Evolutionary conservation across 2,329 filamentous ascomycete species (phyloP).

Genomic region (Ophioceras dolichostomum): DNA sequence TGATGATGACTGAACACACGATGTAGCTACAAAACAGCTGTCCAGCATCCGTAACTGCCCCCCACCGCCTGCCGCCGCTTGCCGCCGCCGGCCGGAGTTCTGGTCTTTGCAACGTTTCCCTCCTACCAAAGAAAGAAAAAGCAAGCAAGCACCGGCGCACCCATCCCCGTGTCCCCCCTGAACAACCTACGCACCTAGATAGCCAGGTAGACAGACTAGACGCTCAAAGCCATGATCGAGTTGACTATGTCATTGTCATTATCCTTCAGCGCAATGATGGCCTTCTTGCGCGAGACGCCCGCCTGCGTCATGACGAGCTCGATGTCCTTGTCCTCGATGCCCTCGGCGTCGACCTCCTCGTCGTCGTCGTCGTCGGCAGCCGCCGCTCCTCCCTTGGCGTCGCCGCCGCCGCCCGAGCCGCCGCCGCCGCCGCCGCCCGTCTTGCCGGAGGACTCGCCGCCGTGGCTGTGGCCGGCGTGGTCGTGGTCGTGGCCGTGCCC

Average conservation of each 20-base stretch:
- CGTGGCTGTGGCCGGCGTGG: conserved; percentile 54
- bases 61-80: too few relatives aligned
- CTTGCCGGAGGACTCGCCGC: conserved; percentile 43
- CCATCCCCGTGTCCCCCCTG: too few relatives aligned
- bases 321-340: conserved; percentile 97
- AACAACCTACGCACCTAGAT: too few relatives aligned
- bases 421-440: too few relatives aligned
- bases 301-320: conserved; percentile 98
- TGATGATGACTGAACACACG: too few relatives aligned
- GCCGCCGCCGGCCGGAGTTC: too few relatives aligned
- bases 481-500: conserved; percentile 51
- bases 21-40: too few relatives aligned
- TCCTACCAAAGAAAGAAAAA: too few relatives aligned
- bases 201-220: too few relatives aligned
- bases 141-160: too few relatives aligned
- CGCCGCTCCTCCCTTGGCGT: conserved; percentile 62
- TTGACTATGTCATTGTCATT: conserved; percentile 99
- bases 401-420: conserved; percentile 48
- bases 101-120: too few relatives aligned
- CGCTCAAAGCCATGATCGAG: conserved; percentile 97
- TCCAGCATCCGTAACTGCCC: too few relatives aligned
- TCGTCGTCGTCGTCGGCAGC: conserved; percentile 81
- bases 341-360: conserved; percentile 89
- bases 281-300: conserved; percentile 94
- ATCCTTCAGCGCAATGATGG: conserved; percentile 95